A percentile compares a stretch with the other conserved stretches of the same genome.
These are phyloP conservation scores for Cyberlindnera euphorbiiphila DNA, from an alignment of 805 yeast species.

Conservation along the genomic window DNA sequence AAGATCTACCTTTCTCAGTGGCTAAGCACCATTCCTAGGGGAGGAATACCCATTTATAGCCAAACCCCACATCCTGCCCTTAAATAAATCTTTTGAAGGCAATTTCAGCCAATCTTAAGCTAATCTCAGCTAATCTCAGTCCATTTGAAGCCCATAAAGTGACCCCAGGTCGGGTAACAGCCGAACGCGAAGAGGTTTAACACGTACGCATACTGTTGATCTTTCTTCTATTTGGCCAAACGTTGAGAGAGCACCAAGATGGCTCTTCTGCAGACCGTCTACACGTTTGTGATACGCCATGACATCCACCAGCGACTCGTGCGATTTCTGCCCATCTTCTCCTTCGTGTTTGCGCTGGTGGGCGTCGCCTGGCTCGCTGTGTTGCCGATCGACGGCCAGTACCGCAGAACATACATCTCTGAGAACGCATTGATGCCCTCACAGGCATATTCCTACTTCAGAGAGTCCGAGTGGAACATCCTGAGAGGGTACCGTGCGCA, in stretches of 20 bases:
- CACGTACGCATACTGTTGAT: too few relatives aligned
- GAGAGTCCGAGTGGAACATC: conserved; percentile 93
- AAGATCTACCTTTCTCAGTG: too few relatives aligned
- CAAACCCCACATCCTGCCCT: too few relatives aligned
- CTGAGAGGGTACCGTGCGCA: conserved; percentile 72
- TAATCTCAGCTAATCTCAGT: too few relatives aligned
- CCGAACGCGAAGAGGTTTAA: too few relatives aligned
- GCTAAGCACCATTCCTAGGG: too few relatives aligned
- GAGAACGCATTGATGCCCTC: conserved; percentile 98
- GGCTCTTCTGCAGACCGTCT: conserved; percentile 45
- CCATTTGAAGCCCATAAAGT: too few relatives aligned
- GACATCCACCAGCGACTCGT: conserved; percentile 47
- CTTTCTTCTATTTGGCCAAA: too few relatives aligned
- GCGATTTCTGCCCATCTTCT: conserved; percentile 39
- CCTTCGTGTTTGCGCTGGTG: conserved; percentile 37
- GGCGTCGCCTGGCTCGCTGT: conserved; percentile 58
- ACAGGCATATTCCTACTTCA: conserved; percentile 85
- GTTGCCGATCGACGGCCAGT: conserved; percentile 80
- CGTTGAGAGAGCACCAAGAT: conserved; percentile 23
- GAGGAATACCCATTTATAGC: too few relatives aligned
- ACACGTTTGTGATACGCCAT: conserved; percentile 38
- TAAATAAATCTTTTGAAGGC: too few relatives aligned
- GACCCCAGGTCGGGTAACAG: too few relatives aligned
- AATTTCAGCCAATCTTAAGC: too few relatives aligned
- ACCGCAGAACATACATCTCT: conserved; percentile 77